Percentiles rank a stretch among this genome's conserved stretches.
These are phyloP conservation scores for Pseudopediastrum boryanum DNA, from an alignment of 139 green algal species.

Conservation along the genomic window DNA sequence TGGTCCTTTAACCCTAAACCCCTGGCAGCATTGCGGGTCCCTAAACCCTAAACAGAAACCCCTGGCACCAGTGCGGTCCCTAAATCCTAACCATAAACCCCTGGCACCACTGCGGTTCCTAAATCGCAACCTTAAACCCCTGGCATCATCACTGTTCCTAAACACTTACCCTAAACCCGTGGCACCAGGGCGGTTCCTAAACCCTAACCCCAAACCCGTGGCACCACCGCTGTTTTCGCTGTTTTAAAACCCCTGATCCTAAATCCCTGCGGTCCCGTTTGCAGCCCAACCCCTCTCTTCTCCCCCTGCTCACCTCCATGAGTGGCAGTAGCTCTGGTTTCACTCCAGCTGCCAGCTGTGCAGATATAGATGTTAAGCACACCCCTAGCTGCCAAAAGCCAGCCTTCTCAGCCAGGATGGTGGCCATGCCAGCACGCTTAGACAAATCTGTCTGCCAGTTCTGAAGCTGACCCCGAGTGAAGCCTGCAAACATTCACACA, in stretches of 20 bases:
- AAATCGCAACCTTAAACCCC: background rate
- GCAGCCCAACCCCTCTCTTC: background rate
- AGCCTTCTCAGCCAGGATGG: constrained; percentile 33
- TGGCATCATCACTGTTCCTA: background rate
- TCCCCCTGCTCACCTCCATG: constrained; percentile 54
- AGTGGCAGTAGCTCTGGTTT: constrained; percentile 59
- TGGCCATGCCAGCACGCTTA: constrained; percentile 62
- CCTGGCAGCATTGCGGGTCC: too few relatives aligned
- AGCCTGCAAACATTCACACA: constrained; percentile 41
- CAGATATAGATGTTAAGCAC: constrained; percentile 26
- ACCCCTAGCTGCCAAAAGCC: constrained; percentile 64
- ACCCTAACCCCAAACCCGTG: background rate
- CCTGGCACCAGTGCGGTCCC: too few relatives aligned
- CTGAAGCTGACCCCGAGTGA: constrained; percentile 57
- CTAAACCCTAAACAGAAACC: too few relatives aligned
- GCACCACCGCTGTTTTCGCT: too few relatives aligned
- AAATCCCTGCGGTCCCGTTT: background rate
- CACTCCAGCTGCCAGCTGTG: constrained; percentile 52
- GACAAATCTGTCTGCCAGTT: constrained; percentile 58
- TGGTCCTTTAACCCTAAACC: too few relatives aligned
- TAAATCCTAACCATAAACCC: too few relatives aligned
- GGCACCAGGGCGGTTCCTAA: background rate
- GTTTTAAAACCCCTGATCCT: too few relatives aligned
- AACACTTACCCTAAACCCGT: background rate
- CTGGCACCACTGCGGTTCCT: background rate